Base-by-base conservation (phyloP, 2,329 filamentous ascomycete species). In the Hypoxylon sp. region DNA sequence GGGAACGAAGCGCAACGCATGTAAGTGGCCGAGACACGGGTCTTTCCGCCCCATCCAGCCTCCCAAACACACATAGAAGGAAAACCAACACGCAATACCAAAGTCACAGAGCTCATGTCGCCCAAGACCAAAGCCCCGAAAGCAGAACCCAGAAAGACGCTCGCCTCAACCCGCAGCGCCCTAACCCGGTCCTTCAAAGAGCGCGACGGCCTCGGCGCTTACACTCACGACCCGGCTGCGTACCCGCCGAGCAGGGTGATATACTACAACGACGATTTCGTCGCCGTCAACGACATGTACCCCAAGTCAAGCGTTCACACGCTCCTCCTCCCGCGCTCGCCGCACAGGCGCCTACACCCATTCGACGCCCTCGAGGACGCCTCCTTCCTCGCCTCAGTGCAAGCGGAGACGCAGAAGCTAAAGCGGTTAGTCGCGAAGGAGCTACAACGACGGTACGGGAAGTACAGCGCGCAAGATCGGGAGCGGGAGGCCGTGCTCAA, bases 281-380 rank as follows among this genome's bases (percentile, higher is more conserved):
- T 94, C 55, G 87, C 90, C 19, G 92, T 98, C 78, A 86, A 90
- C 73, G 96, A 99, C 81, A 83, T 89, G 67, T 99, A 89, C 77
- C 94, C 96, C 7, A 99, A 98, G 80, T 88, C 92, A 2, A 89
- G 87, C 2, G 84, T 98, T 3, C 96, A 99, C 81, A 85, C 93
- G 1, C 91, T 99, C 2, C 87, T 98, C n/a, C 88, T 98, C 4
- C 93, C 94, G 5, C 91, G 94, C 43, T 76, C 78, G 2, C 87
- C 78, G 2, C 87, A 89, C 75, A 88, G 85, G 72, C 81, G 84
- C 5, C 81, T 89, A 10, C 91, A 97, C 73, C 94, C 95, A 0
- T 91, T 95, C 75, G 87, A 91, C 19, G 93, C 92, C 3, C 89
- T 97, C 72, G 85, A 90, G 30, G 90, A 97, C 77, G 68, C 82